phyloP scores from a whole-genome alignment of 495 filamentous ascomycete genomes.

The Aspergillus nanangensis region DNA sequence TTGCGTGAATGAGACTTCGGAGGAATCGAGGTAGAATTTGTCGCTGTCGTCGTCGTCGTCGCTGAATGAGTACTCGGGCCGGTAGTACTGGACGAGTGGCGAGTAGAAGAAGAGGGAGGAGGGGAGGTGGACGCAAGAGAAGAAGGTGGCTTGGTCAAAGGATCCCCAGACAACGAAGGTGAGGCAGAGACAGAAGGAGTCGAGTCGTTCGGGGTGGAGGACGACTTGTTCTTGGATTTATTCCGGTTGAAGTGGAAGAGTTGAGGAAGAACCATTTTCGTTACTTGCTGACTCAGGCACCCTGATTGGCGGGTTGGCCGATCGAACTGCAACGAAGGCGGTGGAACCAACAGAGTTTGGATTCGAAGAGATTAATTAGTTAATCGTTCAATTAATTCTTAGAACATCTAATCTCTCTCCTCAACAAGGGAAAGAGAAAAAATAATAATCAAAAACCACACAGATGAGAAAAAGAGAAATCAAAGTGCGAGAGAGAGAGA shows the following conservation, averaged over 20 bases:
- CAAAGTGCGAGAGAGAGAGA: too few relatives aligned
- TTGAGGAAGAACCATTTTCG: constrained; percentile 30
- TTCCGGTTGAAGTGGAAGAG: constrained; percentile 32
- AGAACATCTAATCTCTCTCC: neutral
- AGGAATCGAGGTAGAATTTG: constrained; percentile 13
- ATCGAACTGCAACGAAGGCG: constrained; percentile 47
- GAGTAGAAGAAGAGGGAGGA: constrained; percentile 10
- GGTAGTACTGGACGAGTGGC: constrained; percentile 5
- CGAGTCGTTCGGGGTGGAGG: too few relatives aligned
- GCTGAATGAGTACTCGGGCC: too few relatives aligned
- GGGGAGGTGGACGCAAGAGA: constrained; percentile 17
- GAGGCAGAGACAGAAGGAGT: neutral
- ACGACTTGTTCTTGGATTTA: constrained; percentile 23
- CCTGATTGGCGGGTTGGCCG: constrained; percentile 16
- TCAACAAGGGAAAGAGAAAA: neutral
- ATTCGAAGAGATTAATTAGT: neutral
- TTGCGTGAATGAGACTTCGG: constrained; percentile 18
- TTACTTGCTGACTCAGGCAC: neutral
- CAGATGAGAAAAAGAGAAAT: too few relatives aligned
- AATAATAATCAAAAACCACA: neutral
- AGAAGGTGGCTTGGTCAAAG: constrained; percentile 19
- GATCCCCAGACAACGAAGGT: constrained; percentile 19
- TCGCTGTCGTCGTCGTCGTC: constrained; percentile 4
- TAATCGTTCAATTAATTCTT: too few relatives aligned
- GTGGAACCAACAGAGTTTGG: constrained; percentile 30